Percentiles rank a stretch among this genome's conserved stretches.
phyloP scores from a whole-genome alignment of 176 grass and related monocot species.

The Pontederia paniculata region DNA sequence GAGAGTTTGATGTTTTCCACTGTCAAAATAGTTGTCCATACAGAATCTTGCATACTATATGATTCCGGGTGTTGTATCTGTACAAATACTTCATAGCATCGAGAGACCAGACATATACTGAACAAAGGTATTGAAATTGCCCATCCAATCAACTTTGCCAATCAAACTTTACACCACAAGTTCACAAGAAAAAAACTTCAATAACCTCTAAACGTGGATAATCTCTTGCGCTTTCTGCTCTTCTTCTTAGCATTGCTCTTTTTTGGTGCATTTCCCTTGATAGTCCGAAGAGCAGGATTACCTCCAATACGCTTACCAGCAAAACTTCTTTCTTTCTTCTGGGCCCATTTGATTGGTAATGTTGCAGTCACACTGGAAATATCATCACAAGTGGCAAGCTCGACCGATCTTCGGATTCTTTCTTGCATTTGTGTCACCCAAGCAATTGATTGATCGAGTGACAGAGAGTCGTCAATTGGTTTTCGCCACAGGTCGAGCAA shows the following conservation, averaged over 20 bases:
- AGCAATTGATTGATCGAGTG: slow-evolving; percentile 62
- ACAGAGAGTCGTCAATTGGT: slow-evolving; percentile 63
- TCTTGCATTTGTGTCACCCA: slow-evolving; percentile 77
- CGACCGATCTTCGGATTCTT: slow-evolving; percentile 42
- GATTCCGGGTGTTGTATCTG: too few species aligned
- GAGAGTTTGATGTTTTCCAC: too few species aligned
- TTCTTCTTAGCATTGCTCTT: slow-evolving; percentile 36
- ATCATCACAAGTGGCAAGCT: slow-evolving; percentile 43
- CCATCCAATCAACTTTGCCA: too few species aligned
- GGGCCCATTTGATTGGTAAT: slow-evolving; percentile 59
- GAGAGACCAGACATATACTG: too few species aligned
- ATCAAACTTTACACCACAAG: too few species aligned
- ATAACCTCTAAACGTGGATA: slow-evolving; percentile 25
- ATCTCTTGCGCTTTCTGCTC: slow-evolving; percentile 51
- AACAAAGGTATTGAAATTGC: too few species aligned
- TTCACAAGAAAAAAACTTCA: too few species aligned
- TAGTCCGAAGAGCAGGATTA: slow-evolving; percentile 20
- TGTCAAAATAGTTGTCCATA: too few species aligned
- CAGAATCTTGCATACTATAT: too few species aligned
- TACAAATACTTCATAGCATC: too few species aligned
- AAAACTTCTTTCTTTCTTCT: slow-evolving; percentile 53
- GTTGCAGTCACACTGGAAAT: slow-evolving; percentile 42
- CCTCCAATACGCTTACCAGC: slow-evolving; percentile 23
- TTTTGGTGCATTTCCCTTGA: slow-evolving; percentile 23
- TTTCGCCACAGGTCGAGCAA: slow-evolving; percentile 56